Evolutionary conservation across 331 rosid species (phyloP).

Genomic region (Rosa hybrid): DNA sequence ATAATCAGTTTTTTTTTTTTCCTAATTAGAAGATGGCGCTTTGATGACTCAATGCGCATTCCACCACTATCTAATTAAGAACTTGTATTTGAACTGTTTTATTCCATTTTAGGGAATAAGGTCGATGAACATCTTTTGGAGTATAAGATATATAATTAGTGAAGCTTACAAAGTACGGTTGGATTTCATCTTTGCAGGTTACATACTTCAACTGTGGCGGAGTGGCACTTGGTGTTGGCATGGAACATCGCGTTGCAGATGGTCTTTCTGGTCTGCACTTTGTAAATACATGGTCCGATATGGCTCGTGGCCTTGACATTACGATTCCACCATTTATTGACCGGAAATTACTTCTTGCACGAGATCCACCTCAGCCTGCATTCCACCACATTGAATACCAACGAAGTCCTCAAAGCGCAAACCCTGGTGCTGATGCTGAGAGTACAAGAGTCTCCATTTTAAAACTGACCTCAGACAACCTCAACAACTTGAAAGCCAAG

Average conservation of each 20-base stretch:
- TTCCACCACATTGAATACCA: constrained; percentile 60
- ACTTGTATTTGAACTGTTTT: not conserved
- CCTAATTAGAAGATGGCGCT: not conserved
- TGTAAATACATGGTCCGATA: constrained; percentile 68
- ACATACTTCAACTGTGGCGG: constrained; percentile 81
- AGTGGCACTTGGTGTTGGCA: constrained; percentile 73
- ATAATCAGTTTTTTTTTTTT: not conserved
- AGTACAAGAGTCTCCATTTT: constrained; percentile 52
- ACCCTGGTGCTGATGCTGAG: constrained; percentile 24
- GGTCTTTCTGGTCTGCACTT: constrained; percentile 72
- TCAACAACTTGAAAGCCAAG: constrained; percentile 55
- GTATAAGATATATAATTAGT: not conserved
- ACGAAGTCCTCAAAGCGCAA: constrained; percentile 34
- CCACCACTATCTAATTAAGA: not conserved
- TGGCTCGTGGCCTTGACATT: constrained; percentile 60
- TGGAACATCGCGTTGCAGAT: constrained; percentile 54
- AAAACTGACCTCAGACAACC: constrained; percentile 52
- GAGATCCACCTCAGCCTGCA: constrained; percentile 49
- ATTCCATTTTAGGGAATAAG: not conserved
- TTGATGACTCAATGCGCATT: not conserved
- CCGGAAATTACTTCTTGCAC: constrained; percentile 49
- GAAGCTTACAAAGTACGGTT: not conserved
- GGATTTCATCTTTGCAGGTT: constrained; percentile 36
- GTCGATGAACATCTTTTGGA: no score
- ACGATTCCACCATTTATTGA: constrained; percentile 47